Evolutionary conservation across 768 basidiomycete genomes (phyloP), one percentile per base, ranked within the genome.

Genomic region (Leccinum fibrillosum): DNA sequence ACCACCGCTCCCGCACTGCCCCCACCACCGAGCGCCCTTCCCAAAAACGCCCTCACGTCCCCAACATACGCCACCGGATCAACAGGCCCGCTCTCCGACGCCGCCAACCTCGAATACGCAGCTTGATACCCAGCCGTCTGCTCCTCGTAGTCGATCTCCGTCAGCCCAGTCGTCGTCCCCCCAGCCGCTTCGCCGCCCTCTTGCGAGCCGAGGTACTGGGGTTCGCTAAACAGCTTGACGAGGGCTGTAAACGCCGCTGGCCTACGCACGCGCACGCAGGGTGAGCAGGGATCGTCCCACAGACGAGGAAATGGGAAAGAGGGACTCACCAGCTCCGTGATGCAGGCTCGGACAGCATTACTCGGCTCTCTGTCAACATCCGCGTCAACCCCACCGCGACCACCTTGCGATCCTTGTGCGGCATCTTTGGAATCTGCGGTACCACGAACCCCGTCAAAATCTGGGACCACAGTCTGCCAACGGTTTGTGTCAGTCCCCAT

Each of bases 121-220:
- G 93, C 92, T 68, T 98, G 97, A 74, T 98, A 98, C 1, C 94
- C 92, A 6, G 89, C 88, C 2, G 82, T 81, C 69, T 91, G 89
- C 68, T 98, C 95, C 68, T 98, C 96, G 60, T 86, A 86, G 69
- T 98, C 96, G 49, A 97, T 85, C 53, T 83, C 84, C 1, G 90
- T 90, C 35, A 92, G 68, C 0, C 83, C 62, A 2, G 37, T 39
- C 17, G 37, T 39, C 8, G 62, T 48, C 7, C 48, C 53, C 2
- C 19, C 47, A 0, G 52, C n/a, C 25, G 45, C 4, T 17, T 52
- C 62, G 8, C 19, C 37, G 10, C 19, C 37, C 3, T 64, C 62
- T 45, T 64, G 63, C 37, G 68, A 71, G 1, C 73, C 62, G 67
- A 92, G 80, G 60, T 89, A 82, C 63, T 92, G 87, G 0, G 90